phyloP scores from a whole-genome alignment of 164 flowering plant genomes.

The Sextonia rubra region DNA sequence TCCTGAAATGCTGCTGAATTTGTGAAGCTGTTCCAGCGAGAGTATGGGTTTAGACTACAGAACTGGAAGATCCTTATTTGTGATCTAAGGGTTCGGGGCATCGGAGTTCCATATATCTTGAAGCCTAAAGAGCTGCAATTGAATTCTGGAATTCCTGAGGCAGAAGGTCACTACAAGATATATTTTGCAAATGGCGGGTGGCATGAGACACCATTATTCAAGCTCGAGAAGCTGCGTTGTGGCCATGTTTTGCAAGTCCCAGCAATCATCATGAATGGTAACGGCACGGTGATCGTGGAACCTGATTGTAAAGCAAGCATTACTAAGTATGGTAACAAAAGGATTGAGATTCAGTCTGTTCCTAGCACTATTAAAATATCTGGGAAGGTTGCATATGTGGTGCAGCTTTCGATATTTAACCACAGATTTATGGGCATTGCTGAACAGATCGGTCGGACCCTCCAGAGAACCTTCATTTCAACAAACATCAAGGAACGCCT shows the following conservation, averaged over 20 bases:
- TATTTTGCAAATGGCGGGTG: slow-evolving; percentile 73
- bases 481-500: slow-evolving; percentile 95
- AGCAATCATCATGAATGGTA: slow-evolving; percentile 92
- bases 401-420: slow-evolving; percentile 91
- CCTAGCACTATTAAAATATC: slow-evolving; percentile 33
- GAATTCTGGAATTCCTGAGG: slow-evolving; percentile 37
- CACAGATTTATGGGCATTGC: slow-evolving; percentile 99
- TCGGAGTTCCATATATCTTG: slow-evolving; percentile 82
- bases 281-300: slow-evolving; percentile 92
- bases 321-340: slow-evolving; percentile 83
- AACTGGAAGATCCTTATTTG: slow-evolving; percentile 75
- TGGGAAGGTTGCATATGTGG: slow-evolving; percentile 85
- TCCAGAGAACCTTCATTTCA: slow-evolving; percentile 94
- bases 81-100: slow-evolving; percentile 90
- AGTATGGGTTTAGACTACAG: slow-evolving; percentile 86
- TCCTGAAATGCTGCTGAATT: slow-evolving; percentile 71
- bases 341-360: slow-evolving; percentile 59
- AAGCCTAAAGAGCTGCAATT: slow-evolving; percentile 50
- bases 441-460: slow-evolving; percentile 97
- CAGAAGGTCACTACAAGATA: slow-evolving; percentile 55
- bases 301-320: slow-evolving; percentile 73
- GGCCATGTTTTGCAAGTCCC: slow-evolving; percentile 75
- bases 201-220: slow-evolving; percentile 69
- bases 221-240: slow-evolving; percentile 74
- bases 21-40: slow-evolving; percentile 74